Evolutionary conservation across 768 basidiomycete genomes (phyloP).

Genomic region (Candolleomyces aberdarensis): DNA sequence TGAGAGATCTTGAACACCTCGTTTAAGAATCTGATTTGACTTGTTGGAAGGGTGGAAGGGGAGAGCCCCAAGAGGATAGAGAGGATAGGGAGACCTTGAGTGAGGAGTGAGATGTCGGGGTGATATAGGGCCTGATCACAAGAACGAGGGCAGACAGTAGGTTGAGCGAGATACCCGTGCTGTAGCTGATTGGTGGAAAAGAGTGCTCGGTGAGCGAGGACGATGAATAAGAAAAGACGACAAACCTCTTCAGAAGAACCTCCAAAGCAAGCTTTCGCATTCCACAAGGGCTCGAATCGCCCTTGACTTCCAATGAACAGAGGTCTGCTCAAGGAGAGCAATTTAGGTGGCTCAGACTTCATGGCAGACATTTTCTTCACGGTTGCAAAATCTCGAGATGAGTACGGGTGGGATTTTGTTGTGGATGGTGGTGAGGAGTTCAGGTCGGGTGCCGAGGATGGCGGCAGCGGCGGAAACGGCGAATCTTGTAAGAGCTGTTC

Average conservation of each 20-base stretch:
- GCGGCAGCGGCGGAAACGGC: constrained; percentile 89
- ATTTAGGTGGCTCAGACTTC: constrained; percentile 91
- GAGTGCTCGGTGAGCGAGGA: neutral
- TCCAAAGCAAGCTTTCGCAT: constrained; percentile 84
- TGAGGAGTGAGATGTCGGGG: constrained; percentile 76
- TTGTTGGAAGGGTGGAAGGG: constrained; percentile 66
- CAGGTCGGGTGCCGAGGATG: constrained; percentile 86
- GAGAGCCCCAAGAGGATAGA: constrained; percentile 67
- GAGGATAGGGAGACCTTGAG: constrained; percentile 64
- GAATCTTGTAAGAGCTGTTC: constrained; percentile 96
- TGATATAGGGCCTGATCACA: constrained; percentile 75
- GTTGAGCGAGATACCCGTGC: constrained; percentile 45
- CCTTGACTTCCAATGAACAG: constrained; percentile 61
- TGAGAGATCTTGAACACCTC: constrained; percentile 70
- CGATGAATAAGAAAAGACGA: neutral
- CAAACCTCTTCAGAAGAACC: constrained; percentile 64
- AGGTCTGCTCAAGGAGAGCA: constrained; percentile 79
- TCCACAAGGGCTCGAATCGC: constrained; percentile 49
- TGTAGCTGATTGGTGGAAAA: constrained; percentile 26
- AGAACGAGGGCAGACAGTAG: constrained; percentile 63
- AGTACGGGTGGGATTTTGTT: constrained; percentile 83
- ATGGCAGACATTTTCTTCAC: constrained; percentile 90
- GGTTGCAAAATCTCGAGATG: constrained; percentile 88
- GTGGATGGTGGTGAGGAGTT: constrained; percentile 76
- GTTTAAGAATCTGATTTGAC: constrained; percentile 68